Base-by-base conservation (phyloP, 176 grass and related monocot genomes). In the Tillandsia fasciculata region DNA sequence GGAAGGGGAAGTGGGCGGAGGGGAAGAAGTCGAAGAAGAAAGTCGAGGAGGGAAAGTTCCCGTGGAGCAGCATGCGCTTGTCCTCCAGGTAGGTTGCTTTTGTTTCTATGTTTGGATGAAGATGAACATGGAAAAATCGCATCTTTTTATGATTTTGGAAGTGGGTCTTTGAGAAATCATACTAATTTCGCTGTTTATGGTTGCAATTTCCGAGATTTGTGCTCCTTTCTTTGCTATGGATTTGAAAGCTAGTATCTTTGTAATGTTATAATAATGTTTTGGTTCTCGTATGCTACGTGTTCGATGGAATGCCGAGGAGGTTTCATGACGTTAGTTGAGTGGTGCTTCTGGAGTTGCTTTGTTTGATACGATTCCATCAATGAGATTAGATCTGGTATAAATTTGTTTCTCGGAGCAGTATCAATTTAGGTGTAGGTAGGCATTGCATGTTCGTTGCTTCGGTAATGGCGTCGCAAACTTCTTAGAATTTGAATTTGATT, bases 11-110 rank as follows among this genome's bases (percentile, higher is more conserved):
- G 58, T 28, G 53, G 64, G 77, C 50, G 50, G 67, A 3, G 28
- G 53, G 33, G 48, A 58, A 8, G 72, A 47, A 75, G 23, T 71
- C 83, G 20, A 81, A 58, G 42, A 26, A 49, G 64, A 65, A 42
- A 11, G 73, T n/a, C 3, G 85, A 72, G 28, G 77, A 42, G 67
- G 51, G 53, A 26, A 92, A 76, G 74, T 96, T 89, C 75, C 88
- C 92, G 0, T 82, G 74, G 86, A 89, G 67, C 9, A 79, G 79
- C 50, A 78, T 79, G 70, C 69, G 71, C 17, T 58, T 85, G 71
- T 24, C 67, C 54, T 50, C 80, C 73, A 93, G 81, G 27, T 49
- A 78, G 67, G 84, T 61, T 15, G 56, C 56, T 61, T 61, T 9
- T 20, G 56, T 18, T 61, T 20, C 33, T 3, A 8, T 42, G 33